phyloP scores from a whole-genome alignment of 2,329 filamentous ascomycete species.

The Ophiostoma quercus region DNA sequence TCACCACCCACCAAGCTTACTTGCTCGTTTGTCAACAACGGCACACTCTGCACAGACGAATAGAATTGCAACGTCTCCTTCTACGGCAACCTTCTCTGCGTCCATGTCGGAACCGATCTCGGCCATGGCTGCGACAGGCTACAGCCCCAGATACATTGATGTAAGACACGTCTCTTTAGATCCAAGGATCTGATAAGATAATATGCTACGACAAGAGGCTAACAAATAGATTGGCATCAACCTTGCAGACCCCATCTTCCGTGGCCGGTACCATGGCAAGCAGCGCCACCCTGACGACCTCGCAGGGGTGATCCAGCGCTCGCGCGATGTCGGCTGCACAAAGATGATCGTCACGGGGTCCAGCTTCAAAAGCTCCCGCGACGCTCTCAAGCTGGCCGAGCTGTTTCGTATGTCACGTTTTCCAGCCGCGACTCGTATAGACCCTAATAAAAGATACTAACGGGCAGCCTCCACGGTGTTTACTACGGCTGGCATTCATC shows the following conservation, averaged over 20 bases:
- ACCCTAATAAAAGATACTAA: neutral
- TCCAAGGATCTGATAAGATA: constrained; percentile 10
- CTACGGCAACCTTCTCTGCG: neutral
- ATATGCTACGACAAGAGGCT: neutral
- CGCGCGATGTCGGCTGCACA: constrained; percentile 68
- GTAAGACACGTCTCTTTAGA: constrained; percentile 35
- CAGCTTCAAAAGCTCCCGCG: constrained; percentile 69
- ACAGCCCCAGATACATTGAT: constrained; percentile 57
- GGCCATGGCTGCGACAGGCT: constrained; percentile 28
- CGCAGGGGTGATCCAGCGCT: constrained; percentile 69
- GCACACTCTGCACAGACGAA: constrained; percentile 21
- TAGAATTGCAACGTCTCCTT: neutral
- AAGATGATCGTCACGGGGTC: constrained; percentile 95
- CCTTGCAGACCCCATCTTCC: constrained; percentile 85
- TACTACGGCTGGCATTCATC: constrained; percentile 88
- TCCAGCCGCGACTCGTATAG: neutral
- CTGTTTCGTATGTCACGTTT: constrained; percentile 57
- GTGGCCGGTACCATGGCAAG: constrained; percentile 76
- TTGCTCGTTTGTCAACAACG: constrained; percentile 26
- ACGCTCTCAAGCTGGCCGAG: constrained; percentile 67
- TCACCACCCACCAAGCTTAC: neutral
- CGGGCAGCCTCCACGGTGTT: constrained; percentile 70
- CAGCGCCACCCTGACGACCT: constrained; percentile 70
- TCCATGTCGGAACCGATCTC: constrained; percentile 1
- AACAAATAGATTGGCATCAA: constrained; percentile 76